phyloP scores from a whole-genome alignment of 129 eudicot species.

The Lactuca sativa region DNA sequence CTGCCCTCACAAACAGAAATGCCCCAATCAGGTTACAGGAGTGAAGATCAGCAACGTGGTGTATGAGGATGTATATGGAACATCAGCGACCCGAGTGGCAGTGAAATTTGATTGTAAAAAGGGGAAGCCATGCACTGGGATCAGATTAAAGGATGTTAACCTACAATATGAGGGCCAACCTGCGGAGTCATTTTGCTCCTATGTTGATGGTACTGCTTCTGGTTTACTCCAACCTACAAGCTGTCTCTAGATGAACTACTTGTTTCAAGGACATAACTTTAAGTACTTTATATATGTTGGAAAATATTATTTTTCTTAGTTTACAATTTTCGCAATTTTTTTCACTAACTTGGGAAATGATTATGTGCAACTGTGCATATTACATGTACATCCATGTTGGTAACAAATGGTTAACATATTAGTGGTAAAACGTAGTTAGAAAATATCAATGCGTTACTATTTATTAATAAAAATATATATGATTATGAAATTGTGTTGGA shows the following conservation, averaged over 20 bases:
- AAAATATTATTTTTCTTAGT: no score
- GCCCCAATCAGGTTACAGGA: not conserved
- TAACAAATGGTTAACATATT: no score
- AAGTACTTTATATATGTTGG: no score
- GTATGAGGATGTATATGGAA: not conserved
- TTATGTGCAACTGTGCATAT: no score
- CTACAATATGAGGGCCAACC: not conserved
- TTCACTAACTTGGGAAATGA: no score
- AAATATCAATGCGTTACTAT: no score
- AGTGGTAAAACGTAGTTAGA: no score
- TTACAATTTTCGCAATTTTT: no score
- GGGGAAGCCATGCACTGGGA: not conserved
- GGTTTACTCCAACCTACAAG: not conserved
- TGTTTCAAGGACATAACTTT: no score
- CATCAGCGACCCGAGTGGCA: slow-evolving; percentile 1
- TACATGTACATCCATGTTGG: no score
- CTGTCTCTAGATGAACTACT: not conserved
- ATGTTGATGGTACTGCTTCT: not conserved
- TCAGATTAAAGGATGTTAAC: not conserved
- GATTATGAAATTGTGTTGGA: no score
- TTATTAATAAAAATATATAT: no score
- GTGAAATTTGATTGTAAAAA: not conserved
- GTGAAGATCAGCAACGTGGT: slow-evolving; percentile 3
- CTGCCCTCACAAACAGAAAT: not conserved
- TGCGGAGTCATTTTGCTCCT: not conserved